phyloP scores from a whole-genome alignment of 805 yeast species.

The Wickerhamomyces canadensis region DNA sequence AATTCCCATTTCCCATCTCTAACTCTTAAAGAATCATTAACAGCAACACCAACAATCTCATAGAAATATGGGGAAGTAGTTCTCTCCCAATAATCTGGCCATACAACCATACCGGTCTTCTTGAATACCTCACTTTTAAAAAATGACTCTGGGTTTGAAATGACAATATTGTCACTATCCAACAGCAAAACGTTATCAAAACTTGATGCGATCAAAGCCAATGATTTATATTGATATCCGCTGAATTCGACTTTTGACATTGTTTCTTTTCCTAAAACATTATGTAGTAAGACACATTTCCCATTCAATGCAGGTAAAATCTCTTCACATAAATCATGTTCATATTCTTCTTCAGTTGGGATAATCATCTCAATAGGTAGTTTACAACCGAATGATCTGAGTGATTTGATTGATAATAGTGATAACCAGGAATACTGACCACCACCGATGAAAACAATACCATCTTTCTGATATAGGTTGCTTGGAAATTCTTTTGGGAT shows the following conservation, averaged over 20 bases:
- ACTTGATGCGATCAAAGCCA: constrained; percentile 68
- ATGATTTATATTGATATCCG: constrained; percentile 66
- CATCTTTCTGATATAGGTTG: constrained; percentile 39
- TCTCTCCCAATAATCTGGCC: constrained; percentile 79
- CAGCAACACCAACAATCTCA: constrained; percentile 41
- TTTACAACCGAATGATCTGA: constrained; percentile 45
- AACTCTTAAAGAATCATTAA: constrained; percentile 19
- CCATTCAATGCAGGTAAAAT: constrained; percentile 58
- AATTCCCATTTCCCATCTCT: constrained; percentile 23
- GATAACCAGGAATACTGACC: constrained; percentile 52
- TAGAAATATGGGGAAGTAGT: constrained; percentile 59
- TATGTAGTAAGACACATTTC: constrained; percentile 54
- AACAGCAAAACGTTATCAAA: constrained; percentile 69
- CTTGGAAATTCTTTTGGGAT: constrained; percentile 25
- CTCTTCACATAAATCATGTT: constrained; percentile 54
- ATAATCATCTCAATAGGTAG: constrained; percentile 70
- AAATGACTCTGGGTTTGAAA: constrained; percentile 41
- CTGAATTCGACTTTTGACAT: constrained; percentile 43
- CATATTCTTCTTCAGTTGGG: constrained; percentile 62
- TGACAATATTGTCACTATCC: constrained; percentile 69
- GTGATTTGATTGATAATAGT: constrained; percentile 39
- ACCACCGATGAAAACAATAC: constrained; percentile 58
- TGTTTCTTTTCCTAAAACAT: constrained; percentile 55
- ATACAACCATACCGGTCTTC: constrained; percentile 49
- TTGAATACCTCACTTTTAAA: constrained; percentile 39